Base-by-base conservation (phyloP, 768 basidiomycete species). In the Serpula lacrymans region DNA sequence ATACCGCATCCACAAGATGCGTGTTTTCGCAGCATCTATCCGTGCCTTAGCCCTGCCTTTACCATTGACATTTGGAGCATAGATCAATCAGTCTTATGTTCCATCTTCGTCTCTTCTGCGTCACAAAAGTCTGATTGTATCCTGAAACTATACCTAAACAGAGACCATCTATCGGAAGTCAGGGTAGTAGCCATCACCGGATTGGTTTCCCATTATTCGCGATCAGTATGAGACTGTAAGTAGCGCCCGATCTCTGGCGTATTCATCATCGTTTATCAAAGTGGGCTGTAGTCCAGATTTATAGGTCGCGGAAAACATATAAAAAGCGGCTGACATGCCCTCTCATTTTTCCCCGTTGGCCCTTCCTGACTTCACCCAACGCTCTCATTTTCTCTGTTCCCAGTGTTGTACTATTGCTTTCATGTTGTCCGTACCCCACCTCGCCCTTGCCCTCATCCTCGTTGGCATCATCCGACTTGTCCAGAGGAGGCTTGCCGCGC, bases 401-500 rank as follows among this genome's bases (percentile, higher is more conserved):
- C 27, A 28, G 27, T 28, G 27, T 28, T 28, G 27, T 28, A 39
- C n/a, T 11, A 2, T 20, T 39, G 27, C 30, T 39, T 30, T 37
- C 12, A 60, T 52, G 55, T 13, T 39, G 6, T 42, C 39, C 6
- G 20, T 37, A 5, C 22, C 21, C 1, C 39, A 45, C 33, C 34
- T 58, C 23, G 23, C 21, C 2, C 41, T 56, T 17, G 30, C 25
- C 13, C 25, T 68, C 43, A 46, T 52, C 28, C 30, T 67, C 7
- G 45, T 60, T 24, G 50, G 55, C 43, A 33, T 71, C 13, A 33
- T 58, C 26, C 70, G 60, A 38, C 58, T 62, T 49, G 31, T 65
- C 32, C 23, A 62, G 29, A 66, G 63, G 41, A 54, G 63, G n/a
- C 14, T 72, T 32, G 60, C 57, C 16, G 47, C 54, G 45, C 50